These are phyloP conservation scores for Salvia hispanica DNA, from an alignment of 257 asterid genomes.

Conservation along the genomic window DNA sequence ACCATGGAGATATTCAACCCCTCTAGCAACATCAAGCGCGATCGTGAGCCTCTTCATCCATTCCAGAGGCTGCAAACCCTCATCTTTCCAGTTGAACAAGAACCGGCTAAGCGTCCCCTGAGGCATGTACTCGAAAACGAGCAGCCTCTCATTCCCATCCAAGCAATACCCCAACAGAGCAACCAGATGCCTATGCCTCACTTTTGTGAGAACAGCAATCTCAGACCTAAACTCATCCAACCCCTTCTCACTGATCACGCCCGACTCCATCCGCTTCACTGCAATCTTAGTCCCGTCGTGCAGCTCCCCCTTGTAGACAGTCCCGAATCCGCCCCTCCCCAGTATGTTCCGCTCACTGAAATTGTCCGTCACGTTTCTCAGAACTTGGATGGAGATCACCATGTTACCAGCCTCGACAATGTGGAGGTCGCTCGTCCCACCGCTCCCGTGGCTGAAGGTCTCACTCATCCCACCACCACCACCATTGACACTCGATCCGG, in stretches of 20 bases:
- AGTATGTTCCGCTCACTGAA: slow-evolving; percentile 63
- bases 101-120: slow-evolving; percentile 82
- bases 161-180: slow-evolving; percentile 81
- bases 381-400: slow-evolving; percentile 73
- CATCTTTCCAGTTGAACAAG: slow-evolving; percentile 71
- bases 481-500: slow-evolving; percentile 56
- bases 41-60: slow-evolving; percentile 76
- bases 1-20: slow-evolving; percentile 81
- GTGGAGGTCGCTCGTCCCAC: slow-evolving; percentile 61
- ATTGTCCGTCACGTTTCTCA: slow-evolving; percentile 66
- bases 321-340: slow-evolving; percentile 89
- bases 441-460: slow-evolving; percentile 54
- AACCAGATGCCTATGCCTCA: slow-evolving; percentile 85
- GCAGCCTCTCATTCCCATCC: slow-evolving; percentile 74
- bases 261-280: slow-evolving; percentile 87
- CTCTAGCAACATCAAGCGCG: slow-evolving; percentile 86
- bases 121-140: slow-evolving; percentile 87
- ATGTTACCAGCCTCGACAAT: slow-evolving; percentile 72
- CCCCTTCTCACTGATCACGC: slow-evolving; percentile 75
- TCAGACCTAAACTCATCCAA: slow-evolving; percentile 82
- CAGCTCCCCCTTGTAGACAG: slow-evolving; percentile 78
- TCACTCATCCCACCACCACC: slow-evolving; percentile 54
- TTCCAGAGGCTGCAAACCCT: slow-evolving; percentile 77
- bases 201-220: slow-evolving; percentile 87
- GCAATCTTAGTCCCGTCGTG: slow-evolving; percentile 83